Percentiles rank a stretch among this genome's conserved stretches.
Evolutionary conservation across 2,329 filamentous ascomycete genomes (phyloP).

Genomic region (Emericellopsis atlantica): DNA sequence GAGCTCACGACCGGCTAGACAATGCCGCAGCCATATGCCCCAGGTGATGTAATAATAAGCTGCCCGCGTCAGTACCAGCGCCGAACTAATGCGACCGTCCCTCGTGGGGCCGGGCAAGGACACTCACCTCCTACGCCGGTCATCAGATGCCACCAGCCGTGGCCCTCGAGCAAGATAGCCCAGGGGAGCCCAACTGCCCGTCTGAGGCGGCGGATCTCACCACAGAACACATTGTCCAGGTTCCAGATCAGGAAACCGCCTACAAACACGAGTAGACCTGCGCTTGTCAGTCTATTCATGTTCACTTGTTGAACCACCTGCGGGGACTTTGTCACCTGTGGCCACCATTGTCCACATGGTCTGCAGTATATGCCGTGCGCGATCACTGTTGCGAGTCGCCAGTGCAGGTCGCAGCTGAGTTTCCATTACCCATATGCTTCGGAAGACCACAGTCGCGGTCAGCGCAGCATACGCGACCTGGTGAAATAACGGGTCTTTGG

Average conservation of each 20-base stretch:
- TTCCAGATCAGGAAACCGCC: constrained; percentile 68
- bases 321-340: constrained; percentile 22
- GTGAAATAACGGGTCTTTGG: constrained; percentile 74
- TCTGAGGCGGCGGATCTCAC: constrained; percentile 50
- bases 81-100: not conserved
- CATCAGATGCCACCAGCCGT: constrained; percentile 60
- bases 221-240: constrained; percentile 67
- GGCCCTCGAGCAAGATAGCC: constrained; percentile 55
- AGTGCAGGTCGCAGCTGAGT: constrained; percentile 29
- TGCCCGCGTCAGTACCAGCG: constrained; percentile 12
- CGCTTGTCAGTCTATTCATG: not conserved
- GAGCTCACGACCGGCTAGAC: constrained; percentile 59
- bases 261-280: constrained; percentile 51
- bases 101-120: not conserved
- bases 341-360: constrained; percentile 69
- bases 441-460: constrained; percentile 56
- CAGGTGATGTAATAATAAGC: constrained; percentile 78
- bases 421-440: constrained; percentile 66
- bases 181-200: constrained; percentile 51
- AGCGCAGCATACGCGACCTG: constrained; percentile 66
- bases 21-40: constrained; percentile 71
- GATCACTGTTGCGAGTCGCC: constrained; percentile 30
- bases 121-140: constrained; percentile 51
- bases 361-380: constrained; percentile 32
- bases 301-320: not conserved